Evolutionary conservation across 2,329 filamentous ascomycete genomes (phyloP).

Genomic region (Penicillium paneum): DNA sequence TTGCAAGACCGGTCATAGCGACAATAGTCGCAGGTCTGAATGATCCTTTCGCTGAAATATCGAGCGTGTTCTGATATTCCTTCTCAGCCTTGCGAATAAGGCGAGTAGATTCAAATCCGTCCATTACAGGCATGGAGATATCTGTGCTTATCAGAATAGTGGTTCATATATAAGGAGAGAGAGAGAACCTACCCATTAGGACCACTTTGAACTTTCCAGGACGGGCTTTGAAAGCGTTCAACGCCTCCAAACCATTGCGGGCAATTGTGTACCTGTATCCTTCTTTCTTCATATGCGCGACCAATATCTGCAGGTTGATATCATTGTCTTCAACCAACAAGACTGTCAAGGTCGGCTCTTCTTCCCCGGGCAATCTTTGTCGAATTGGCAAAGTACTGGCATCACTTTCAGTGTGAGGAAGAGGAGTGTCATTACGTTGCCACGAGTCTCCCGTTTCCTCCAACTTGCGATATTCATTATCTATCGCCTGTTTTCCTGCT

Average conservation of each 20-base stretch:
- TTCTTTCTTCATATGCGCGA: conserved; percentile 31
- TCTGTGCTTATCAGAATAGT: conserved; percentile 16
- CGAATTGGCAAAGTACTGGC: background rate
- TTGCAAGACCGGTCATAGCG: conserved; percentile 29
- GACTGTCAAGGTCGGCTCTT: conserved; percentile 17
- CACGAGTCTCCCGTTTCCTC: background rate
- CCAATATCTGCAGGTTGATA: conserved; percentile 35
- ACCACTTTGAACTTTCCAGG: conserved; percentile 7
- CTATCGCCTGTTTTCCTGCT: background rate
- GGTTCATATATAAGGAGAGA: background rate
- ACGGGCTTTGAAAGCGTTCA: conserved; percentile 26
- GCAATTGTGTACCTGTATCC: conserved; percentile 31
- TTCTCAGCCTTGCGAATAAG: conserved; percentile 28
- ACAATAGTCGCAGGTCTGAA: conserved; percentile 18
- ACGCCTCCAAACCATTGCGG: conserved; percentile 36
- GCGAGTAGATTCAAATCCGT: conserved; percentile 32
- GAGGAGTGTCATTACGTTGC: background rate
- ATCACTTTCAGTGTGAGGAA: background rate
- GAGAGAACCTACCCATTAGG: conserved; percentile 14
- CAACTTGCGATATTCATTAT: background rate
- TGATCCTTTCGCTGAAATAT: background rate
- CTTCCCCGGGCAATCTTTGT: background rate
- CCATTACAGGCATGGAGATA: conserved; percentile 39
- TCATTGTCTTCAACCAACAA: conserved; percentile 41
- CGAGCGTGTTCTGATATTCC: background rate